phyloP scores from a whole-genome alignment of 129 eudicot species.

The Helianthus tuberosus region DNA sequence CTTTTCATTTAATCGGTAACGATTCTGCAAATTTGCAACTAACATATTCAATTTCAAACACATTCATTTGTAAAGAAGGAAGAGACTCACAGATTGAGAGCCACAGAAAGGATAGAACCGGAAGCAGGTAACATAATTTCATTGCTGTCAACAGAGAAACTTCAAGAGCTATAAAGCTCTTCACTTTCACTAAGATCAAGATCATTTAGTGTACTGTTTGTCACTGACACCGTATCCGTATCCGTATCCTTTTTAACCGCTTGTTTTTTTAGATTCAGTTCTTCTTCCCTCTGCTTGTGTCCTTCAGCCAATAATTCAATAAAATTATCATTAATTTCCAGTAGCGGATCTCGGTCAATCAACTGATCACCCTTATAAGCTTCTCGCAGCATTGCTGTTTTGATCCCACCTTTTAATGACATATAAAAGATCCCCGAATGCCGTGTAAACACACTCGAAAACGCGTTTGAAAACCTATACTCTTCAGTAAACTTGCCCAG shows the following conservation, averaged over 20 bases:
- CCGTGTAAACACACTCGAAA: slow-evolving; percentile 79
- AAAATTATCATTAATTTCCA: slow-evolving; percentile 66
- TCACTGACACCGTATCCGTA: slow-evolving; percentile 37
- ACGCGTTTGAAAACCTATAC: slow-evolving; percentile 80
- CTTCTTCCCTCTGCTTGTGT: slow-evolving; percentile 45
- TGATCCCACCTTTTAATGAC: slow-evolving; percentile 84
- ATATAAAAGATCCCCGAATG: slow-evolving; percentile 85
- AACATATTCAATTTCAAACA: too few relatives aligned
- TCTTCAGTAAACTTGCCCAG: slow-evolving; percentile 88
- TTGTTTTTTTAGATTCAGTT: slow-evolving; percentile 45
- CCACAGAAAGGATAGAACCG: not conserved
- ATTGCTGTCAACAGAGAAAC: not conserved
- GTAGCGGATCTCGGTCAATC: slow-evolving; percentile 74
- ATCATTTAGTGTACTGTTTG: slow-evolving; percentile 23
- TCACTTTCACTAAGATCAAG: slow-evolving; percentile 23
- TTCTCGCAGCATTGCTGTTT: slow-evolving; percentile 88
- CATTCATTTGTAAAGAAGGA: not conserved
- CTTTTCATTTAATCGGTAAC: not conserved
- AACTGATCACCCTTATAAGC: slow-evolving; percentile 71
- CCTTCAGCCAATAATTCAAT: slow-evolving; percentile 72
- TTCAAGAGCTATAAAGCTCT: slow-evolving; percentile 29
- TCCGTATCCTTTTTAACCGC: slow-evolving; percentile 41
- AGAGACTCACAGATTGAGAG: slow-evolving; percentile 19
- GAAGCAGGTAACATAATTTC: not conserved
- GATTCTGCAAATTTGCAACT: not conserved